Evolutionary conservation across 345 rosid genomes (phyloP).

Genomic region (Eucalyptus regnans): DNA sequence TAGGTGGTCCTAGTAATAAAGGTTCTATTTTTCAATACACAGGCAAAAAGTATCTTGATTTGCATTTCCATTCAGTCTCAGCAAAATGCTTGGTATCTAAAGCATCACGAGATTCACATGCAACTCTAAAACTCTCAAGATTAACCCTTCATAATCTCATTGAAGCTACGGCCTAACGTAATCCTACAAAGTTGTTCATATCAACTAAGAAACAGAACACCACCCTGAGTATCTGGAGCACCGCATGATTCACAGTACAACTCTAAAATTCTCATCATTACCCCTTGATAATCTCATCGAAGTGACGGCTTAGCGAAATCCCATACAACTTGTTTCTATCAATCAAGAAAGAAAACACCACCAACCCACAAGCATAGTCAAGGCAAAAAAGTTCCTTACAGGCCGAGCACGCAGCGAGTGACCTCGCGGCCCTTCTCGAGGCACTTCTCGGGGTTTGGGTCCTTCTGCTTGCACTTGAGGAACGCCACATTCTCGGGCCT

Average conservation of each 20-base stretch:
- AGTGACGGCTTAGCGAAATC: neutral
- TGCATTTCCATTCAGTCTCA: neutral
- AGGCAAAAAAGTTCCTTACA: slow-evolving; percentile 28
- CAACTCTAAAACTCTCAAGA: neutral
- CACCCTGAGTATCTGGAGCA: neutral
- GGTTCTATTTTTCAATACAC: neutral
- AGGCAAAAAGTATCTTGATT: neutral
- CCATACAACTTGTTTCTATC: neutral
- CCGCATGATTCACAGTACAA: neutral
- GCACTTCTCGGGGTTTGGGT: slow-evolving; percentile 96
- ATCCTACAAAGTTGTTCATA: neutral
- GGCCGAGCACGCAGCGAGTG: slow-evolving; percentile 85
- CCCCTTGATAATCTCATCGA: neutral
- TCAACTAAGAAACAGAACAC: neutral
- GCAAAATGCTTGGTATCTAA: neutral
- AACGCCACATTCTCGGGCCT: slow-evolving; percentile 66
- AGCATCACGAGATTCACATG: neutral
- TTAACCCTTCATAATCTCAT: neutral
- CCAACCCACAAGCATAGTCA: neutral
- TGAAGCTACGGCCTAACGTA: accelerated
- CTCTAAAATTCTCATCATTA: neutral
- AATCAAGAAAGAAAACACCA: neutral
- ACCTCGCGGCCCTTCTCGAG: slow-evolving; percentile 89
- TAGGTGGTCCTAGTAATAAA: neutral
- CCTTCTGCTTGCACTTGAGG: slow-evolving; percentile 93